These are phyloP conservation scores for Sporothrix sp. DNA, from an alignment of 2,329 filamentous ascomycete genomes.

Conservation along the genomic window DNA sequence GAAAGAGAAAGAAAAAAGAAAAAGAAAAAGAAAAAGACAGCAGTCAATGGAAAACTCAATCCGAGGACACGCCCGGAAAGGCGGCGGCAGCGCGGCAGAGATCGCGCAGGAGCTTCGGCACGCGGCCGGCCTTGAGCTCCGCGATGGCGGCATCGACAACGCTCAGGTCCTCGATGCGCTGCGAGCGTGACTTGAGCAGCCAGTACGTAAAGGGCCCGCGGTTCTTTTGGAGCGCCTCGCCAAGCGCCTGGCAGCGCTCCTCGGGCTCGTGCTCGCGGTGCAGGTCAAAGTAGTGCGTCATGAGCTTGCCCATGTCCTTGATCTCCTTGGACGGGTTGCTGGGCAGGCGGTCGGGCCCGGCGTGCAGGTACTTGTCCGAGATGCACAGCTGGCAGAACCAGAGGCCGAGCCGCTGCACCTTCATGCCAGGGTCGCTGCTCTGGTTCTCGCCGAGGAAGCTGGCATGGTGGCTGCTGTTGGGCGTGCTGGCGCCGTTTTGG, in stretches of 20 bases:
- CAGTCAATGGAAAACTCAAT: too few species aligned
- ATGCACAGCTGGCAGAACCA: slow-evolving; percentile 38
- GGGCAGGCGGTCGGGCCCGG: slow-evolving; percentile 31
- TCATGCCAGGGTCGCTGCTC: slow-evolving; percentile 15
- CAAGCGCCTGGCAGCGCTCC: slow-evolving; percentile 35
- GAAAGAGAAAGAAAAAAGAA: not conserved
- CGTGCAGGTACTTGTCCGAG: slow-evolving; percentile 33
- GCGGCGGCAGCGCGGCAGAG: slow-evolving; percentile 23
- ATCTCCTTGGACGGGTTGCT: slow-evolving; percentile 38
- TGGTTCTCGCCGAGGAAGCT: slow-evolving; percentile 15
- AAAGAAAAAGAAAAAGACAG: not conserved
- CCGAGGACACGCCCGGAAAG: slow-evolving; percentile 18
- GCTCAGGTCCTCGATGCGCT: slow-evolving; percentile 26
- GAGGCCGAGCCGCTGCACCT: slow-evolving; percentile 33
- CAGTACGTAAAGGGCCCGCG: slow-evolving; percentile 38
- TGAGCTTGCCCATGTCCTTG: slow-evolving; percentile 37
- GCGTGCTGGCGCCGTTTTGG: not conserved
- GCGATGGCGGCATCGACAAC: slow-evolving; percentile 30
- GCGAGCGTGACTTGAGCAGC: slow-evolving; percentile 32
- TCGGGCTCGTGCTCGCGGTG: slow-evolving; percentile 33
- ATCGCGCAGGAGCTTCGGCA: slow-evolving; percentile 24
- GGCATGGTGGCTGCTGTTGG: not conserved
- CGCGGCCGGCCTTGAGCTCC: slow-evolving; percentile 26
- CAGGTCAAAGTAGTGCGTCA: slow-evolving; percentile 38
- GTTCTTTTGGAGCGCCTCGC: slow-evolving; percentile 32